Conservation (phyloP, 805 yeast species). For the Candida multigemmis region DNA sequence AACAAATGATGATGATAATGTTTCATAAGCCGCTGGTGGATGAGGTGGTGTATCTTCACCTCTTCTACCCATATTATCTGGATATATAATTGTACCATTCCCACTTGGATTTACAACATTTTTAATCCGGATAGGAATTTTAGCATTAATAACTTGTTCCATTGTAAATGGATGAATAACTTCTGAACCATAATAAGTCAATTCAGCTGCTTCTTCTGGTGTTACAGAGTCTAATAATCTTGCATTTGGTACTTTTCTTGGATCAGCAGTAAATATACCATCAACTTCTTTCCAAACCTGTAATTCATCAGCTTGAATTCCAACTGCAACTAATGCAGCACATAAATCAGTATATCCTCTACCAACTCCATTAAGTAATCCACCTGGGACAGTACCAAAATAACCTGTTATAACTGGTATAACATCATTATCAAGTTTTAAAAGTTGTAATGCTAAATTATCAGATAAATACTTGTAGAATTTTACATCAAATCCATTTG, state of each 20-base stretch:
- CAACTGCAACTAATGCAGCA: conserved; percentile 95
- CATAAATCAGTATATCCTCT: conserved; percentile 97
- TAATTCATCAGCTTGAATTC: conserved; percentile 81
- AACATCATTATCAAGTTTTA: conserved; percentile 27
- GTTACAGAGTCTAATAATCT: conserved; percentile 80
- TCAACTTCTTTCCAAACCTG: conserved; percentile 99
- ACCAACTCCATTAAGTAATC: conserved; percentile 85
- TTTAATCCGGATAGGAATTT: conserved; percentile 92
- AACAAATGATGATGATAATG: conserved; percentile 25
- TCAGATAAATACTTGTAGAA: conserved; percentile 53
- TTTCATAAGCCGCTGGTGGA: conserved; percentile 73
- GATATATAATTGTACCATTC: conserved; percentile 87
- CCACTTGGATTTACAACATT: conserved; percentile 94
- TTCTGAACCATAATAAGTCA: conserved; percentile 95
- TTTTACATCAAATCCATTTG: conserved; percentile 54
- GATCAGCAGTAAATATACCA: conserved; percentile 98
- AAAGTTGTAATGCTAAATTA: conserved; percentile 42
- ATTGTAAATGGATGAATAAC: conserved; percentile 98
- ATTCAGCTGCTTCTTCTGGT: conserved; percentile 97
- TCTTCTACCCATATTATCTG: conserved; percentile 75
- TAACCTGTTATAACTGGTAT: conserved; percentile 95
- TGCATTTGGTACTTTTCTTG: conserved; percentile 88
- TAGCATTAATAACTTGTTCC: conserved; percentile 97
- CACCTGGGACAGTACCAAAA: conserved; percentile 95
- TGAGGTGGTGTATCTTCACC: conserved; percentile 93